These are phyloP conservation scores for Mycothermus thermophilus DNA, from an alignment of 495 filamentous ascomycete genomes.

Conservation along the genomic window DNA sequence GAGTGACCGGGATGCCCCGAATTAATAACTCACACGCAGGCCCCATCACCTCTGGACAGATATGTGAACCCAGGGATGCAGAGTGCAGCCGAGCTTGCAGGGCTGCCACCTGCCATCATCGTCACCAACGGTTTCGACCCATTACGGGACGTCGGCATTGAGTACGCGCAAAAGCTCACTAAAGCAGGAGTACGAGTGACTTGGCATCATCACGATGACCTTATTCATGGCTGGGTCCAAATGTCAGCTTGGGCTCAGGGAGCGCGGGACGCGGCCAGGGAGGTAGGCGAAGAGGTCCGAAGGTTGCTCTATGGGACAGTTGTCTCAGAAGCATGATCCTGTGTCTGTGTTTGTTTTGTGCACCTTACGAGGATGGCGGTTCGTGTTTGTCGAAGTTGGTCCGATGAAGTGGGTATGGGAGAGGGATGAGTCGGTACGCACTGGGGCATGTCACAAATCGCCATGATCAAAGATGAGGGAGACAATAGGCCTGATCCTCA, in stretches of 20 bases:
- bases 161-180: slow-evolving; percentile 23
- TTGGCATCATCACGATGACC: slow-evolving; percentile 20
- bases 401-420: no score
- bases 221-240: slow-evolving; percentile 24
- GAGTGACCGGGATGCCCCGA: no score
- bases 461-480: no score
- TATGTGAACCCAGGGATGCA: slow-evolving; percentile 16
- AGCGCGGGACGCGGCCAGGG: slow-evolving; percentile 9
- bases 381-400: no score
- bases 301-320: neutral
- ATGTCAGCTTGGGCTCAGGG: slow-evolving; percentile 25
- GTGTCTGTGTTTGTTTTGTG: neutral
- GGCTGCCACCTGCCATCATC: slow-evolving; percentile 15
- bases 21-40: slow-evolving; percentile 1
- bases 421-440: no score
- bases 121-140: slow-evolving; percentile 28
- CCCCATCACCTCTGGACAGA: slow-evolving; percentile 7
- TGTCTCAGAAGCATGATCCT: neutral
- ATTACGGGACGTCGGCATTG: slow-evolving; percentile 24
- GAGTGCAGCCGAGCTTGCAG: slow-evolving; percentile 3
- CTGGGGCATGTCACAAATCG: no score
- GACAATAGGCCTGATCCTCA: no score
- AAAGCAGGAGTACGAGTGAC: slow-evolving; percentile 16
- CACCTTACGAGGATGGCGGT: no score
- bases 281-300: neutral